Evolutionary conservation across 139 green algal genomes (phyloP), one percentile per base, ranked within the genome.

Genomic region (Tetradesmus obliquus): DNA sequence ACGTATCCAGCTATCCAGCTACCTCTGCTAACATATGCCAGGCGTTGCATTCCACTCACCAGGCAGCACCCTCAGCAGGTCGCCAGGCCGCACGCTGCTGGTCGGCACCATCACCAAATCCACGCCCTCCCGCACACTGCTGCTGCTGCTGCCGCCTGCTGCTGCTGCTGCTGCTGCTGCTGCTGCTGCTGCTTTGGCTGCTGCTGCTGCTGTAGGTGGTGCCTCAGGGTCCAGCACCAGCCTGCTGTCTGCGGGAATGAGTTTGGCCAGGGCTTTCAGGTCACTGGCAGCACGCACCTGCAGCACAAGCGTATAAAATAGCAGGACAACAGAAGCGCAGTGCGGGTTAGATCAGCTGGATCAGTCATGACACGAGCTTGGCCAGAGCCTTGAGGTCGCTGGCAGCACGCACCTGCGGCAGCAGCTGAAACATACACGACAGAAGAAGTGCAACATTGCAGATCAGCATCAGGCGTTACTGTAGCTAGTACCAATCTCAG

Each of bases 31-130:
- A 45, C 32, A 45, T 45, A 45, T 45, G 32, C 32, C 32, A 45
- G 32, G 32, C 32, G 32, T 45, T 45, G 32, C 32, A 45, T 45
- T 45, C 32, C 32, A 57, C 91, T 54, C 76, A 92, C 98, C 97
- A 12, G 98, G 97, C 91, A 99, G 95, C 81, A 99, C 97, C 3
- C 95, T 94, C 79, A 99, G 88, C 3, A 97, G 57, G 84, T 98
- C 97, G 0, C 96, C 96, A 45, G 79, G 45, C 2, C 94, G 60
- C 22, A 97, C 92, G 60, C 80, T 91, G 53, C 71, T 79, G 3
- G 95, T 97, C 0, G 94, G 91, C 74, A 98, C 95, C 82, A 90
- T 76, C 82, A 96, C 32, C 7, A 82, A 66, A 66, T 97, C 95
- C 51, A 94, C 93, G 1, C 45, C 79, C 66, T 76, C 66, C 3